These are phyloP conservation scores for Achaetomium macrosporum DNA, from an alignment of 2,329 filamentous ascomycete species.

Conservation along the genomic window DNA sequence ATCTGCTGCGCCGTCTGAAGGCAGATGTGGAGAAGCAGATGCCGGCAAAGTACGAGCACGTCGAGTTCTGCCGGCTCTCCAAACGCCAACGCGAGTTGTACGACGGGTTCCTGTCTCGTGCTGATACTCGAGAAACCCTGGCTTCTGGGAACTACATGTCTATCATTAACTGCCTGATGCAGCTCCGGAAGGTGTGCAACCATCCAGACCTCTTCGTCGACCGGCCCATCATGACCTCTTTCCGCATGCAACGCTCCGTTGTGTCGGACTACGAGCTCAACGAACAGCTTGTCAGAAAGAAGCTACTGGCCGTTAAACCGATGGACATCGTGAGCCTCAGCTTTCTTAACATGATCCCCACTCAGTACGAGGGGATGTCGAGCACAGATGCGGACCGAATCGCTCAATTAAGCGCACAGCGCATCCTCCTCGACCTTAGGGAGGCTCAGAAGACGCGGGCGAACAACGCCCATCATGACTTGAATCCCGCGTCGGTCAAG, in stretches of 20 bases:
- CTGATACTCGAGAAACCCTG: constrained; percentile 82
- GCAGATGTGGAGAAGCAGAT: constrained; percentile 98
- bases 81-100: constrained; percentile 94
- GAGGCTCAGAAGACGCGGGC: constrained; percentile 62
- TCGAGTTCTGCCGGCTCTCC: constrained; percentile 90
- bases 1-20: constrained; percentile 84
- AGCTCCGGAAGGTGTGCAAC: constrained; percentile 95
- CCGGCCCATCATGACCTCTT: constrained; percentile 92
- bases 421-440: constrained; percentile 61
- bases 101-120: constrained; percentile 88
- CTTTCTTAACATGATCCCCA: constrained; percentile 74
- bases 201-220: constrained; percentile 97
- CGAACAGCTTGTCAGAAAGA: constrained; percentile 62
- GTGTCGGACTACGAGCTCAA: constrained; percentile 67
- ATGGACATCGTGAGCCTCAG: constrained; percentile 64
- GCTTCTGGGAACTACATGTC: constrained; percentile 93
- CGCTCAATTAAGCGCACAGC: constrained; percentile 63
- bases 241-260: constrained; percentile 80
- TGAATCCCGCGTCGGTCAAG: constrained; percentile 62
- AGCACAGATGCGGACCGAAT: constrained; percentile 47
- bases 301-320: constrained; percentile 55
- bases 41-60: constrained; percentile 96
- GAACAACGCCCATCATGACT: constrained; percentile 46
- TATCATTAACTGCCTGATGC: constrained; percentile 98
- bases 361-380: constrained; percentile 62